Evolutionary conservation across 2,329 filamentous ascomycete genomes (phyloP), one percentile per base, ranked within the genome.

Genomic region (Gremmenia infestans): DNA sequence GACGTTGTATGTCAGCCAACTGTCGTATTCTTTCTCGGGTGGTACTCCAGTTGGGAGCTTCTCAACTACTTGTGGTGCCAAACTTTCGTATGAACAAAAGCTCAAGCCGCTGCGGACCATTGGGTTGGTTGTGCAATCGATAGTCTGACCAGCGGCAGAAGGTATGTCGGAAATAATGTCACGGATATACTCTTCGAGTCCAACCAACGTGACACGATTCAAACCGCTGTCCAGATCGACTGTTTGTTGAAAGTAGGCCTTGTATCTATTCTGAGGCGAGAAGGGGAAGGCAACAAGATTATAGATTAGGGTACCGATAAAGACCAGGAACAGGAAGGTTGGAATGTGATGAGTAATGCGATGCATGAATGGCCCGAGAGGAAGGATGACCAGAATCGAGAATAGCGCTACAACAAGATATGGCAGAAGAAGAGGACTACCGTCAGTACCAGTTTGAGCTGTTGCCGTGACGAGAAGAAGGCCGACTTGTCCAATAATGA

Each of bases 201-300:
- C 91, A 0, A 78, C 80, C 8, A 96, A 75, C 36, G 82, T 83
- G 42, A 92, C 88, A 2, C 74, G 76, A 62, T 91, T 90, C 14
- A 78, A 74, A n/a, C 86, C 85, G 4, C 79, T 82, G 62, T 89
- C 88, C 9, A 96, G 80, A 62, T 96, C 82, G 48, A 97, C 77
- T 9, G 82, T 81, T 70, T 99, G 92, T 50, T 89, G 77, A 71
- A 97, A 97, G 72, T 86, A 95, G 48, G 93, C 79, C 72, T 97
- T 97, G 71, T 96, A 83, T 39, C 90, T 82, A 68, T 86, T 88
- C 57, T 84, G 80, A 22, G 81, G 74, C 0, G 90, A 94, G 72
- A 97, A 97, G 0, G 94, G 94, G 71, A 96, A 97, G 1, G 89
- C 89, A 2, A 82, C 74, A 4, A 97, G 81, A 68, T 95, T 96